Percentiles rank a stretch among this genome's conserved stretches.
These are phyloP conservation scores for Hamigera avellanea DNA, from an alignment of 495 filamentous ascomycete species.

Conservation along the genomic window DNA sequence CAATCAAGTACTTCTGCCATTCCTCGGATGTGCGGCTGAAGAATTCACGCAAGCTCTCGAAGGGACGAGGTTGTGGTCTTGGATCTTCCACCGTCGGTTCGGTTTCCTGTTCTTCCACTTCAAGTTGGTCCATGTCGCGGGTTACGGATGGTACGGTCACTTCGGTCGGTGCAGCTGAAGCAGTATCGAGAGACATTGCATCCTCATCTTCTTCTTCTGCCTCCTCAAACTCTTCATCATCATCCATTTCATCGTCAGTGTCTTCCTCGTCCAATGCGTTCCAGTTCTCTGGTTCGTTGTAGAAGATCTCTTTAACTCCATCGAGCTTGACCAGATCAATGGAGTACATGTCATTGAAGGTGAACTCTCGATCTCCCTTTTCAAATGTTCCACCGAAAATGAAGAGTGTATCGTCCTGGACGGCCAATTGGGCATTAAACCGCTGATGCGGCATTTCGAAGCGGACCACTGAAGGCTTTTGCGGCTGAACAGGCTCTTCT, in stretches of 20 bases:
- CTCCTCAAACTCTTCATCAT: slow-evolving; percentile 54
- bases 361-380: slow-evolving; percentile 86
- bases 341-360: slow-evolving; percentile 85
- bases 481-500: slow-evolving; percentile 41
- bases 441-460: slow-evolving; percentile 77
- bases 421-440: slow-evolving; percentile 81
- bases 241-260: slow-evolving; percentile 58
- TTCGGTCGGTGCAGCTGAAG: slow-evolving; percentile 25
- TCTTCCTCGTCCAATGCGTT: slow-evolving; percentile 58
- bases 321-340: slow-evolving; percentile 87
- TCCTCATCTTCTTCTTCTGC: slow-evolving; percentile 41
- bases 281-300: slow-evolving; percentile 76
- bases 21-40: slow-evolving; percentile 76
- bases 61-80: slow-evolving; percentile 56
- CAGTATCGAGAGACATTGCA: slow-evolving; percentile 27
- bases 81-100: slow-evolving; percentile 34
- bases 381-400: slow-evolving; percentile 93
- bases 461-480: slow-evolving; percentile 35
- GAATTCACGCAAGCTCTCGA: slow-evolving; percentile 87
- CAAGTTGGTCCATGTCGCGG: slow-evolving; percentile 52
- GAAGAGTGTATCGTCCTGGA: slow-evolving; percentile 85
- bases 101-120: slow-evolving; percentile 42
- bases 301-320: slow-evolving; percentile 81
- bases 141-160: slow-evolving; percentile 26
- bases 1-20: slow-evolving; percentile 80